These are phyloP conservation scores for Naganishia friedmannii DNA, from an alignment of 768 basidiomycete species.

Conservation along the genomic window DNA sequence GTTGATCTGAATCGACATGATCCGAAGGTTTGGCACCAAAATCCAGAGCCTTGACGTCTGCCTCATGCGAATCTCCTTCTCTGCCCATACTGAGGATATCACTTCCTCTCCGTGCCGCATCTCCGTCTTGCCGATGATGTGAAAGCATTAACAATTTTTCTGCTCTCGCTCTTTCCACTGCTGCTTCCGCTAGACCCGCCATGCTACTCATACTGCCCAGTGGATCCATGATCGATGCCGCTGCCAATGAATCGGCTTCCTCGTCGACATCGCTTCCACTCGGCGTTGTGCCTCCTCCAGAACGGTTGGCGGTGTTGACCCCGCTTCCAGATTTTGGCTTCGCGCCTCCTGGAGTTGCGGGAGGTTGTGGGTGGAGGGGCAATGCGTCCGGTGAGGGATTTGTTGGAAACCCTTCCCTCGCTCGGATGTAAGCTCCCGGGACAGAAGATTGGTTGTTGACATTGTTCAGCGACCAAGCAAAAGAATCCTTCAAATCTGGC, in stretches of 20 bases:
- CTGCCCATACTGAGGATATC: not conserved
- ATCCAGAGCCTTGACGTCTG: slow-evolving; percentile 3
- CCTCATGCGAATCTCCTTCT: not conserved
- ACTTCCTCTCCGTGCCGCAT: not conserved
- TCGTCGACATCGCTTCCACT: slow-evolving; percentile 62
- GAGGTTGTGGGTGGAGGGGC: slow-evolving; percentile 41
- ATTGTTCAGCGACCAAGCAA: slow-evolving; percentile 19
- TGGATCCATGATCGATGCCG: slow-evolving; percentile 54
- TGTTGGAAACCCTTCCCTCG: not conserved
- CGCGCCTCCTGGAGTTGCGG: slow-evolving; percentile 32
- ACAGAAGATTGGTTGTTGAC: slow-evolving; percentile 19
- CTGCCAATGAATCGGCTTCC: slow-evolving; percentile 66
- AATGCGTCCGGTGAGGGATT: not conserved
- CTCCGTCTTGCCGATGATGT: not conserved
- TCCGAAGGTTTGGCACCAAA: not conserved
- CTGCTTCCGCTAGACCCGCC: slow-evolving; percentile 51
- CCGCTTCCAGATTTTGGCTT: not conserved
- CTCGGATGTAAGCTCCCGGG: slow-evolving; percentile 8
- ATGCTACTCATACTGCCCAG: slow-evolving; percentile 48
- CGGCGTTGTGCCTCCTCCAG: slow-evolving; percentile 43
- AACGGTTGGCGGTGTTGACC: slow-evolving; percentile 32
- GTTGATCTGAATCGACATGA: slow-evolving; percentile 19
- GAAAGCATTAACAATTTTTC: slow-evolving; percentile 31
- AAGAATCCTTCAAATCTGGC: slow-evolving; percentile 13
- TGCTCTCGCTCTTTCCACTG: slow-evolving; percentile 47